Evolutionary conservation across 345 rosid genomes (phyloP).

Genomic region (Populus pruinosa): DNA sequence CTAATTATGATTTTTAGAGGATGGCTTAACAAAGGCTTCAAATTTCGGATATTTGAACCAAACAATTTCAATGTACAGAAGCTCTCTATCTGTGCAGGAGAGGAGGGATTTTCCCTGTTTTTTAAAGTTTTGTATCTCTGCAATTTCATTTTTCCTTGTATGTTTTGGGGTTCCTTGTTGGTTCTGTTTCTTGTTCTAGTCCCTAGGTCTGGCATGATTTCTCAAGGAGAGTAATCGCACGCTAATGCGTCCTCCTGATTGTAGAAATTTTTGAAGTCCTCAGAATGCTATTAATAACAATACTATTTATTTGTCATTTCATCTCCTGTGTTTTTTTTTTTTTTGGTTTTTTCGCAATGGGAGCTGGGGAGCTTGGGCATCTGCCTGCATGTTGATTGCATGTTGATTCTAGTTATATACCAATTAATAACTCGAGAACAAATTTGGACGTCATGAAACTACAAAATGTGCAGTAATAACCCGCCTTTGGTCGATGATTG

Average conservation of each 20-base stretch:
- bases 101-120: conserved; percentile 25
- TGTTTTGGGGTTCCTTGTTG: conserved; percentile 16
- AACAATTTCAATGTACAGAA: conserved; percentile 28
- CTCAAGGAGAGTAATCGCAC: conserved; percentile 10
- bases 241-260: conserved; percentile 14
- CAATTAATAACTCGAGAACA: neutral
- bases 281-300: conserved; percentile 1
- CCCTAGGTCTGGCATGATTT: conserved; percentile 17
- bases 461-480: neutral
- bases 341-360: neutral
- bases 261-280: conserved; percentile 24
- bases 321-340: neutral
- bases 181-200: conserved; percentile 6
- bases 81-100: conserved; percentile 21
- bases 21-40: conserved; percentile 30
- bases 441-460: neutral
- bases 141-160: conserved; percentile 1
- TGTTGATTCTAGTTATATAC: neutral
- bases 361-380: neutral
- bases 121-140: conserved; percentile 37
- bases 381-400: neutral
- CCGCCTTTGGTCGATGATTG: neutral
- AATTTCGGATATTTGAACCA: conserved; percentile 35
- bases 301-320: neutral
- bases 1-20: conserved; percentile 31